Conservation (phyloP, 768 basidiomycete genomes). For the Fistulinella prunicolor region DNA sequence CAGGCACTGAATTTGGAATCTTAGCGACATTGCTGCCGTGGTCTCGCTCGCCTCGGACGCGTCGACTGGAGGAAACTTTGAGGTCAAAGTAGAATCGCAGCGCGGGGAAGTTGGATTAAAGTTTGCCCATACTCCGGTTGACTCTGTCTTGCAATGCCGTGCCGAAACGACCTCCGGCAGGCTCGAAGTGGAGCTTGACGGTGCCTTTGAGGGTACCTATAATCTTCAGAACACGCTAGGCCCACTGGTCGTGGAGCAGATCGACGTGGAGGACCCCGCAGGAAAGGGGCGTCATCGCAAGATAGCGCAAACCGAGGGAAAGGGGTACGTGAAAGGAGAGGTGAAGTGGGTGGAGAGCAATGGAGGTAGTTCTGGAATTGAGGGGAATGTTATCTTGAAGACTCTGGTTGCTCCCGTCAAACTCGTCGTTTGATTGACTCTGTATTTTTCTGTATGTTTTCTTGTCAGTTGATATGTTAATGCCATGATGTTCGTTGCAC, state of each 20-base stretch:
- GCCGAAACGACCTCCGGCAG: conserved; percentile 30
- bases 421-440: conserved; percentile 24
- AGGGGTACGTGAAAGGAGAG: conserved; percentile 15
- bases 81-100: conserved; percentile 27
- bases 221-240: conserved; percentile 27
- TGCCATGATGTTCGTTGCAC: conserved; percentile 16
- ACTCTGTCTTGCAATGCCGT: conserved; percentile 32
- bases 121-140: conserved; percentile 33
- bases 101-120: conserved; percentile 30
- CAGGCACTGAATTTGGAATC: conserved; percentile 3
- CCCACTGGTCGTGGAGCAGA: conserved; percentile 16
- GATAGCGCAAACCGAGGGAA: conserved; percentile 11
- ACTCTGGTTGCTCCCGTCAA: conserved; percentile 11
- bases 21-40: conserved; percentile 20
- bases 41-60: conserved; percentile 33
- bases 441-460: neutral
- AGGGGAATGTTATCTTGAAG: conserved; percentile 17
- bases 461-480: no score
- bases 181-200: conserved; percentile 29
- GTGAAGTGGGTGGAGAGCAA: conserved; percentile 23
- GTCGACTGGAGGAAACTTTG: conserved; percentile 31
- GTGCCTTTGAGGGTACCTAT: conserved; percentile 44
- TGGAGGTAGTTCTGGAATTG: conserved; percentile 14
- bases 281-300: conserved; percentile 34
- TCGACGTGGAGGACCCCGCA: conserved; percentile 32